Conservation (phyloP, 1,139 yeast species). For the Pneumocystis sp. region DNA sequence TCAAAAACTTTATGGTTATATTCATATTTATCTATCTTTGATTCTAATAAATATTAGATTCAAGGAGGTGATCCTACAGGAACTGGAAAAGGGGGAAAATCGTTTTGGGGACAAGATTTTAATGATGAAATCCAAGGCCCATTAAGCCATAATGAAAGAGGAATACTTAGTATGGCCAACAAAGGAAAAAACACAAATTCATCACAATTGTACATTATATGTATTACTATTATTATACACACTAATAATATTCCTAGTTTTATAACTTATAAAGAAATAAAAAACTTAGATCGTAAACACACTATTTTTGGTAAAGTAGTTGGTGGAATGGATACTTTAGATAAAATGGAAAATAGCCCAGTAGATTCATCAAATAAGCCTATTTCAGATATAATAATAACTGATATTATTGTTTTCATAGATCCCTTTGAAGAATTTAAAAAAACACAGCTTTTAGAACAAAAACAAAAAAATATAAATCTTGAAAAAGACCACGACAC, state of each 20-base stretch:
- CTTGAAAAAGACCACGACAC: constrained; percentile 16
- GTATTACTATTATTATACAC: neutral
- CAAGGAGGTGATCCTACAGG: constrained; percentile 42
- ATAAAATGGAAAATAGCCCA: constrained; percentile 42
- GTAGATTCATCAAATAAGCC: constrained; percentile 25
- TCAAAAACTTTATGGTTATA: constrained; percentile 31
- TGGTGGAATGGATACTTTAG: constrained; percentile 64
- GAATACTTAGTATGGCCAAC: constrained; percentile 72
- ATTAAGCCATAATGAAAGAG: constrained; percentile 64
- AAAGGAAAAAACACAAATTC: constrained; percentile 46
- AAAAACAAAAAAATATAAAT: constrained; percentile 6
- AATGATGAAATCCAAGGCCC: constrained; percentile 46
- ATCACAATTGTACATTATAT: constrained; percentile 42
- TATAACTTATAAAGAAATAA: constrained; percentile 54
- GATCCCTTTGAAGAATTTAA: constrained; percentile 52
- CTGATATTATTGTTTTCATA: constrained; percentile 58
- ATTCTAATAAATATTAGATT: constrained; percentile 15
- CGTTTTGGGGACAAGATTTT: constrained; percentile 26
- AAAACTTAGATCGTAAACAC: constrained; percentile 63
- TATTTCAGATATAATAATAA: constrained; percentile 24
- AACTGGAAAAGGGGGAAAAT: constrained; percentile 32
- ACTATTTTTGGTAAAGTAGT: constrained; percentile 65
- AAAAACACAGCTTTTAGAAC: constrained; percentile 13
- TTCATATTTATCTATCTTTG: neutral
- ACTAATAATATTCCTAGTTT: constrained; percentile 24